Evolutionary conservation across 2,329 filamentous ascomycete species (phyloP), one percentile per base, ranked within the genome.

Genomic region (Elsinoe ampelina): DNA sequence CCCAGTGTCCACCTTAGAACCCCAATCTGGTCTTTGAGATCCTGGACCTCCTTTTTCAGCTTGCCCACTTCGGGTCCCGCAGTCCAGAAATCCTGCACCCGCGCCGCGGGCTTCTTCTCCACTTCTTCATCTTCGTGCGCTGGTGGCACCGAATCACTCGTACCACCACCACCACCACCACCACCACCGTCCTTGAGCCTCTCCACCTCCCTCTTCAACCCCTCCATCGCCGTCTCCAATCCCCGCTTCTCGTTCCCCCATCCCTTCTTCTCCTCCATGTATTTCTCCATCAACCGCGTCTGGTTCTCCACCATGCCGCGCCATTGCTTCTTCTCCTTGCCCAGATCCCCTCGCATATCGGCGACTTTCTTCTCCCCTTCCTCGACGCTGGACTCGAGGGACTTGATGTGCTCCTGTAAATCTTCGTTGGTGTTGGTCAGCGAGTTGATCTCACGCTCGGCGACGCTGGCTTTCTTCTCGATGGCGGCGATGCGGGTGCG

Each of bases 291-390:
- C 17, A 79, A 63, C 13, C 69, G 66, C 5, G 70, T 71, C 22
- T 75, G 73, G 72, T 78, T 75, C 36, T 77, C 75, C 63, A 79
- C 68, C 63, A 79, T 79, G 51, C 72, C 71, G 62, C 74, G 70
- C 66, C 77, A 79, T 64, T 79, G 77, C 56, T 70, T 70, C 32
- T 74, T 74, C 52, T 76, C 75, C 3, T 69, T 68, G 2, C 68
- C 67, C 2, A 72, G 64, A 50, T 75, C 69, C 26, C 67, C 64
- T n/a, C 73, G 68, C 15, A 72, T 73, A 45, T 74, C 71, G 41
- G 80, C 77, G 42, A 77, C 67, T 58, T 72, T 75, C 57, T 71
- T 70, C 43, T 74, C 70, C 41, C 78, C 64, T 8, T 79, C 75
- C 57, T 78, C 73, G 1, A 79, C 67, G 57, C 79, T 74, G 30